Evolutionary conservation across 768 basidiomycete genomes (phyloP), one percentile per base, ranked within the genome.

Genomic region (Mycena indigotica): DNA sequence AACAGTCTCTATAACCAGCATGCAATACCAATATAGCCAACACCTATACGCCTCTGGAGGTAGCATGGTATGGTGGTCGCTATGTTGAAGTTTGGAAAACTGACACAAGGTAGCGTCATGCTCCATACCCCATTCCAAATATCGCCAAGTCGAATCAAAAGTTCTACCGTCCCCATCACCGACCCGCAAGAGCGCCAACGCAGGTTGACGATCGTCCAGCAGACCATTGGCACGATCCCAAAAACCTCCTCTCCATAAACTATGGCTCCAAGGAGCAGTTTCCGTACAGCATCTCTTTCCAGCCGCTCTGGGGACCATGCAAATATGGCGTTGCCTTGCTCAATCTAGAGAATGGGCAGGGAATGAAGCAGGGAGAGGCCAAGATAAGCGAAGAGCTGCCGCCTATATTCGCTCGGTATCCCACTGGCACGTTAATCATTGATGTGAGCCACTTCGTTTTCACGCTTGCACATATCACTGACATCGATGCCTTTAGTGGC

Each of bases 211-310:
- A 6, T 38, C 51, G 50, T 19, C 55, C 58, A 2, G 52, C 58
- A 1, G 62, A 63, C 40, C 55, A 56, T 49, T 63, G 62, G 62
- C 62, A 63, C 58, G 55, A 25, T 35, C 28, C 55, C 40, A 53
- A 54, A 21, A 10, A 40, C 26, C 40, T 63, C 4, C 51, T 59
- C 41, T 52, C 52, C 3, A 40, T 63, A 29, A 63, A 63, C 26
- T 25, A 19, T 10, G 52, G 52, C 1, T n/a, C 1, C 2, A n/a
- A 35, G 32, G 17, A 59, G n/a, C 46, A 28, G 13, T 63, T 28
- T 17, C 57, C 58, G 2, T 19, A 51, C 23, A 59, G 52, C 49
- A 38, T 63, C 15, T 57, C 57, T 13, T 63, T 53, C 52, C 35
- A 48, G 0, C 62, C 62, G 1, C 45, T 49, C 6, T 29, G 21